Evolutionary conservation across 2,329 filamentous ascomycete genomes (phyloP), one percentile per base, ranked within the genome.

Genomic region (Colletotrichum musae): DNA sequence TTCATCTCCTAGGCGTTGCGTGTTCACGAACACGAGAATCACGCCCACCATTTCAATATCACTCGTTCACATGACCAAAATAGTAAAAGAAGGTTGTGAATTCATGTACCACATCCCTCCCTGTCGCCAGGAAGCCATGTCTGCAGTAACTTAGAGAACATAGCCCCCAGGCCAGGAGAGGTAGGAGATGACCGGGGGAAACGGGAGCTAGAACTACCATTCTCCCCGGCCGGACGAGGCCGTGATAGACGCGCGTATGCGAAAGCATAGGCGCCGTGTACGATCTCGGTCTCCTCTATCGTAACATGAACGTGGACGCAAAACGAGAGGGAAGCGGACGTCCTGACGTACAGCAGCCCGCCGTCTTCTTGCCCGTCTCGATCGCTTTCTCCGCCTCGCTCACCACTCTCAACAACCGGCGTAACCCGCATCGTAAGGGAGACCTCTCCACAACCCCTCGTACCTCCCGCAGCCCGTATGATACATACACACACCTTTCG

Each of bases 131-230:
- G 18, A 12, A 16, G 4, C 10, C 54, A 18, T 43, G 54, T 32
- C 65, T 65, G 26, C 65, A 68, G 3, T 51, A 43, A 21, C 61
- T 68, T 56, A 59, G 65, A 68, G 65, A 61, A 54, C 65, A 68
- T 9, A 41, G 13, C 4, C 21, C 4, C 39, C 7, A 21, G 16
- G 12, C 5, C 6, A n/a, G n/a, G 9, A 13, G 39, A 6, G 15
- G 15, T 16, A n/a, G n/a, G 16, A 13, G 36, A 13, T n/a, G 50
- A 4, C 15, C 7, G 32, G n/a, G n/a, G 43, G 13, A 32, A 53
- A 36, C 5, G 9, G 32, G 7, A 24, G 43, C 9, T 56, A 21
- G 15, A 48, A 18, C 13, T 39, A 12, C 9, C 41, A 24, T 2
- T n/a, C 41, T 43, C 41, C 41, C 16, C 41, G 41, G 6, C 1